Evolutionary conservation across 139 green algal species (phyloP), one percentile per base, ranked within the genome.

Genomic region (Gonium pectorale): DNA sequence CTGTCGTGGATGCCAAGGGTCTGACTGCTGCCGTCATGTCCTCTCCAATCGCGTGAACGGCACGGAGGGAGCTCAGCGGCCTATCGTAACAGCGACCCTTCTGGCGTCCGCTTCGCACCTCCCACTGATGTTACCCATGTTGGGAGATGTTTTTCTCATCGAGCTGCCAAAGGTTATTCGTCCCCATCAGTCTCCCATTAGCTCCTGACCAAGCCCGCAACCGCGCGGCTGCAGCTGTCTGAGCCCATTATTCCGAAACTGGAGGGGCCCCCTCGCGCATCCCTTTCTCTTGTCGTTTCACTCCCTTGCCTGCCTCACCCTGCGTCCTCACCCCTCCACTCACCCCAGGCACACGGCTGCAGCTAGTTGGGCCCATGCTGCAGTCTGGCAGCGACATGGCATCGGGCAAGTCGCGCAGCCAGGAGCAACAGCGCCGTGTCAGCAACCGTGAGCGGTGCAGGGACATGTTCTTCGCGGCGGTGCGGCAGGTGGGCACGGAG

Each of bases 371-470:
- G 3, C 77, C 77, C 21, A 73, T 83, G 77, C 59, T 83, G 77
- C 62, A 73, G 40, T 35, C 59, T 29, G 59, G 59, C n/a, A 35
- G 38, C 59, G 75, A 82, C 75, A 40, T 67, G 44, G 52, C 73
- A 1, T 67, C 56, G 27, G 56, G 73, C 27, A 67, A 43, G 40
- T 46, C 38, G 8, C 41, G 31, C 31, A 51, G 72, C 74, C 67
- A 90, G 83, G 92, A 94, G 68, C 88, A 92, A 77, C 92, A 94
- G 68, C 89, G 88, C 21, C 78, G 72, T 17, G 67, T 92, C 7
- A 88, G 46, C 59, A 96, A 96, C 83, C 79, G 89, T 22, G 93
- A 96, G 80, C 80, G 70, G 19, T 93, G 81, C 78, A 71, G 92
- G 29, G 93, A 96, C 77, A 81, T 80, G 26, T 92, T 90, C 79